These are phyloP conservation scores for Phoma herbarum DNA, from an alignment of 2,329 filamentous ascomycete genomes.

Conservation along the genomic window DNA sequence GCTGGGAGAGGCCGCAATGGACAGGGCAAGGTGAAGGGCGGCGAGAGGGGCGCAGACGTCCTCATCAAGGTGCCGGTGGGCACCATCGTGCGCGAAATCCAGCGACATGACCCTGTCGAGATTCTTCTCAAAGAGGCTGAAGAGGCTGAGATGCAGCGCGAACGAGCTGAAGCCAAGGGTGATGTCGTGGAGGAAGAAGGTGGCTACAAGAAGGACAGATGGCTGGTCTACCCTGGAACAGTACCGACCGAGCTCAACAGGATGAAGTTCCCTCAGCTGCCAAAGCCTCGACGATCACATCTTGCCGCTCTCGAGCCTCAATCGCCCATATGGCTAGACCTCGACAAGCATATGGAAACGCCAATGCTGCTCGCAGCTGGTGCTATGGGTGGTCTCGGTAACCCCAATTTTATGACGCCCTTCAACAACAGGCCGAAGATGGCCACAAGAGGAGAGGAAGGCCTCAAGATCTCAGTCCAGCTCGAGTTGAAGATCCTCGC, in stretches of 20 bases:
- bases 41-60: conserved; percentile 84
- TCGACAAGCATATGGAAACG: conserved; percentile 75
- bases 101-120: conserved; percentile 77
- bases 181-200: conserved; percentile 45
- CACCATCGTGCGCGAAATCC: conserved; percentile 85
- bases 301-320: conserved; percentile 74
- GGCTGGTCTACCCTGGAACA: conserved; percentile 85
- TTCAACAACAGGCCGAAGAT: conserved; percentile 81
- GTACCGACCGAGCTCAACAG: conserved; percentile 73
- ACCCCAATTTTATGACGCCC: conserved; percentile 88
- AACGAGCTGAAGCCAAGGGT: conserved; percentile 31
- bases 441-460: conserved; percentile 84
- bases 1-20: conserved; percentile 81
- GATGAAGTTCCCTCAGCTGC: conserved; percentile 66
- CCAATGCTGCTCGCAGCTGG: conserved; percentile 89
- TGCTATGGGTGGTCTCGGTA: conserved; percentile 88
- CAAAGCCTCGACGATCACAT: conserved; percentile 64
- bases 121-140: conserved; percentile 65
- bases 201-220: conserved; percentile 71
- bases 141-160: conserved; percentile 36
- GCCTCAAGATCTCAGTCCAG: conserved; percentile 80
- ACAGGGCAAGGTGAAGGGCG: conserved; percentile 75
- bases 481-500: conserved; percentile 94
- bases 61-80: conserved; percentile 91
- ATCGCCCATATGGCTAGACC: conserved; percentile 69